Evolutionary conservation across 2,329 filamentous ascomycete species (phyloP).

Genomic region (Pestalotiopsis sp.): DNA sequence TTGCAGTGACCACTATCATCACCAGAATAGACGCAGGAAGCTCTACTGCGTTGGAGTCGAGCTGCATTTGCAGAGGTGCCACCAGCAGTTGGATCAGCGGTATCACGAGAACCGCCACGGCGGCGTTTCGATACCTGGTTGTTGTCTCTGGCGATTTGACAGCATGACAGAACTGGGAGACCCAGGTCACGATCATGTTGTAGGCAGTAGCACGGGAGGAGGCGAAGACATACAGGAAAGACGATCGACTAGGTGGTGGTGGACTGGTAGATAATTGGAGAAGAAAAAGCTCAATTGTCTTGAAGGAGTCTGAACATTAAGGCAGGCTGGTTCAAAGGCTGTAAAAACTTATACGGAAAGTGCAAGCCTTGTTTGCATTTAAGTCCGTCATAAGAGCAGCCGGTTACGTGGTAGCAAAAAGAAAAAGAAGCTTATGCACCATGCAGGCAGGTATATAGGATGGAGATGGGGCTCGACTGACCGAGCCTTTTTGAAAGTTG

Average conservation of each 20-base stretch:
- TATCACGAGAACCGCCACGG: conserved; percentile 27
- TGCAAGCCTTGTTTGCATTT: conserved; percentile 20
- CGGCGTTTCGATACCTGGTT: conserved; percentile 28
- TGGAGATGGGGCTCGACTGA: not conserved
- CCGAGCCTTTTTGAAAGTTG: not conserved
- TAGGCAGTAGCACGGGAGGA: conserved; percentile 19
- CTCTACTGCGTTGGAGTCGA: conserved; percentile 26
- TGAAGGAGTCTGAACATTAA: conserved; percentile 23
- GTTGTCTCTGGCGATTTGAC: conserved; percentile 23
- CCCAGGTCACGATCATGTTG: conserved; percentile 20
- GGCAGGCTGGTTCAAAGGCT: conserved; percentile 17
- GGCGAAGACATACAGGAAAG: conserved; percentile 25
- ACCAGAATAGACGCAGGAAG: conserved; percentile 34
- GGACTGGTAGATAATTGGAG: conserved; percentile 7
- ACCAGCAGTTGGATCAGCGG: conserved; percentile 26
- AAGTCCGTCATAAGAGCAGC: not conserved
- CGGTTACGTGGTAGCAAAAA: not conserved
- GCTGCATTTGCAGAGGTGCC: conserved; percentile 27
- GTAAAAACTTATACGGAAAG: conserved; percentile 15
- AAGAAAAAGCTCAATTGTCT: conserved; percentile 16
- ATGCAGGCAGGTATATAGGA: conserved; percentile 10
- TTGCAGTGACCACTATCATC: conserved; percentile 25
- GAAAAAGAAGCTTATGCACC: not conserved
- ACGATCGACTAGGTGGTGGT: not conserved
- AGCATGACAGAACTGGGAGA: conserved; percentile 26